These are phyloP conservation scores for Pharnaceum exiguum DNA, from an alignment of 148 eudicot genomes.

Conservation along the genomic window DNA sequence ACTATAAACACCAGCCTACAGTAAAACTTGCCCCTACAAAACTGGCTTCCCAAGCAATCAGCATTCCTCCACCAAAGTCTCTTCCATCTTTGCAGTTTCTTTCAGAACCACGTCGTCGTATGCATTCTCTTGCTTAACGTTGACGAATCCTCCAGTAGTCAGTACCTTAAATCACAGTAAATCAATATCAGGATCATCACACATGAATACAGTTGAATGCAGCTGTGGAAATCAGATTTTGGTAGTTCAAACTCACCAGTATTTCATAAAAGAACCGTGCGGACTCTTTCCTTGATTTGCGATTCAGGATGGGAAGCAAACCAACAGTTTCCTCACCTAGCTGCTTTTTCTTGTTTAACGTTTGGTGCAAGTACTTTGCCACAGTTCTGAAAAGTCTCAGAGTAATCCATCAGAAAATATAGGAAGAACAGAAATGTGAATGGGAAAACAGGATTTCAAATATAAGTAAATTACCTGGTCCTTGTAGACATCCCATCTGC, in stretches of 20 bases:
- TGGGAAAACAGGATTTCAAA: not conserved
- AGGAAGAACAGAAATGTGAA: not conserved
- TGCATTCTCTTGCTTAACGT: conserved; percentile 56
- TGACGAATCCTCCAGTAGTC: conserved; percentile 41
- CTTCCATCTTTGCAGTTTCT: conserved; percentile 46
- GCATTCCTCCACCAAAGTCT: conserved; percentile 18
- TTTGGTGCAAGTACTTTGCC: conserved; percentile 44
- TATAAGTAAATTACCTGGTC: conserved; percentile 45
- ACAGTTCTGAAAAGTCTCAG: conserved; percentile 35
- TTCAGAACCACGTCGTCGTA: conserved; percentile 43
- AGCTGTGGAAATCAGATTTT: not conserved
- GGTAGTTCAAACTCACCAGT: conserved; percentile 45
- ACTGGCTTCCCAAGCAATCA: not conserved
- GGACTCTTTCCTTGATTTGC: conserved; percentile 58
- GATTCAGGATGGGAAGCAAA: conserved; percentile 41
- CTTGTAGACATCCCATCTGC: conserved; percentile 65
- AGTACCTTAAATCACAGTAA: conserved; percentile 37
- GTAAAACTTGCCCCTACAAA: not conserved
- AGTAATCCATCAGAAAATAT: not conserved
- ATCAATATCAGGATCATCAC: not conserved
- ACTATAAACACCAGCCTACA: not conserved
- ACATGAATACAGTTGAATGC: too few species aligned
- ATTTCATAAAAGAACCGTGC: conserved; percentile 79
- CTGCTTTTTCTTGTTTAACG: conserved; percentile 26
- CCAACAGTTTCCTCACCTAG: conserved; percentile 31